These are phyloP conservation scores for Pleurotus platypus DNA, from an alignment of 768 basidiomycete species.

Conservation along the genomic window DNA sequence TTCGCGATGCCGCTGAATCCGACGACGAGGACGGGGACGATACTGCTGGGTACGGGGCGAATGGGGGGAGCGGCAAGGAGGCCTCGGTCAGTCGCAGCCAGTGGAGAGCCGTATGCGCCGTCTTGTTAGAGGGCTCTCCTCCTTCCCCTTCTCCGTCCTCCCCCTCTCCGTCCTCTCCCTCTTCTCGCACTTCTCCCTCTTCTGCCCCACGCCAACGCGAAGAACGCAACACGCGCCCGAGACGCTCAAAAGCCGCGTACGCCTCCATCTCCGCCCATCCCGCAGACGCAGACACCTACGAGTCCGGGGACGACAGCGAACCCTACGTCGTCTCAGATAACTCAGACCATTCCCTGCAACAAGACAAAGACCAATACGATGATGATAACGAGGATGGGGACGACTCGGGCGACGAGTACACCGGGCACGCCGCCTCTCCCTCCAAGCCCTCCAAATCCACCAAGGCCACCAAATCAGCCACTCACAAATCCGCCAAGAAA, in stretches of 20 bases:
- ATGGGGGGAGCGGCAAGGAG: too few species aligned
- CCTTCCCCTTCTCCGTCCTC: too few species aligned
- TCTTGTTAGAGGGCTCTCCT: constrained; percentile 46
- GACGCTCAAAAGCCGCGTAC: constrained; percentile 16
- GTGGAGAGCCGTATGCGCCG: constrained; percentile 80
- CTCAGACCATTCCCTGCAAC: too few species aligned
- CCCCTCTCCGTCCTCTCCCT: background rate
- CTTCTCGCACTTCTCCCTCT: background rate
- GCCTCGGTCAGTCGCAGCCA: constrained; percentile 53
- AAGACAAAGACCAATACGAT: too few species aligned
- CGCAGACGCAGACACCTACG: too few species aligned
- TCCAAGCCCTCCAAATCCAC: background rate
- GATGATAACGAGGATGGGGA: constrained; percentile 23
- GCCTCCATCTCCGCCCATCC: too few species aligned
- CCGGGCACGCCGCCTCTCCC: constrained; percentile 8
- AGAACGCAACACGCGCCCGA: background rate
- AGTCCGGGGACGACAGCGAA: too few species aligned
- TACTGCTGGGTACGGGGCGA: too few species aligned
- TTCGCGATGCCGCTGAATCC: constrained; percentile 60
- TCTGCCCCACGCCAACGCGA: background rate
- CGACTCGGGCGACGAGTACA: constrained; percentile 29
- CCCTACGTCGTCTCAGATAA: too few species aligned
- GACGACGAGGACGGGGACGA: constrained; percentile 23
- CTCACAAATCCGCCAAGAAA: too few species aligned
- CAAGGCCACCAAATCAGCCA: background rate